Evolutionary conservation across 2,329 filamentous ascomycete genomes (phyloP), one percentile per base, ranked within the genome.

Genomic region (Fusarium sp.): DNA sequence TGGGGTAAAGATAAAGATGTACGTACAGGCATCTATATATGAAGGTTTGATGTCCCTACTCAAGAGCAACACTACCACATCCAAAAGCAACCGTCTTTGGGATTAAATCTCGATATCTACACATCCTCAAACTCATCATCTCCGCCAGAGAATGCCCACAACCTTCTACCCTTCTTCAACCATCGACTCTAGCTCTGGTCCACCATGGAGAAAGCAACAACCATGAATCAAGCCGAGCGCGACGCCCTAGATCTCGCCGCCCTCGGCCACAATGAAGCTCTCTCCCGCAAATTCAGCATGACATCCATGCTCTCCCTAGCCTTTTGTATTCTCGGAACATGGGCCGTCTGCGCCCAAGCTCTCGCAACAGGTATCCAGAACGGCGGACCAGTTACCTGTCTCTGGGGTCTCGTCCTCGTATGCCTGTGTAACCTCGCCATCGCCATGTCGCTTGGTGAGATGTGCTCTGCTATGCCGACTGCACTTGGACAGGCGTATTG

Each of bases 401-500:
- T 88, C 52, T 88, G 85, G 85, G 85, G 85, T 2, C 77, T 88
- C 13, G 77, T 81, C 18, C 79, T 87, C 34, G 85, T 87, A 59
- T 83, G 83, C 2, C 59, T 79, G 12, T 87, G 85, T 71, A 86
- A 85, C 55, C 62, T 85, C 0, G 86, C 84, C 54, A 84, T 88
- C 25, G 86, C 84, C 18, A 66, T 86, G 9, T 88, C 85, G 0
- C 77, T 88, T 9, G 86, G 85, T 44, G 86, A 88, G 69, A 77
- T 88, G 30, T 84, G 82, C 73, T 87, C 85, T 69, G 84, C 82
- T 58, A 88, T 89, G 86, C 87, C 87, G 3, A 88, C 86, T 0
- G 86, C 86, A 0, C 78, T 89, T 1, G 87, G 86, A 1, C 87
- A 89, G 75, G 86, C 86, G 0, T 86, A 85, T 65, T 89, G 86